These are phyloP conservation scores for Centaurea solstitialis DNA, from an alignment of 129 eudicot genomes.

Conservation along the genomic window DNA sequence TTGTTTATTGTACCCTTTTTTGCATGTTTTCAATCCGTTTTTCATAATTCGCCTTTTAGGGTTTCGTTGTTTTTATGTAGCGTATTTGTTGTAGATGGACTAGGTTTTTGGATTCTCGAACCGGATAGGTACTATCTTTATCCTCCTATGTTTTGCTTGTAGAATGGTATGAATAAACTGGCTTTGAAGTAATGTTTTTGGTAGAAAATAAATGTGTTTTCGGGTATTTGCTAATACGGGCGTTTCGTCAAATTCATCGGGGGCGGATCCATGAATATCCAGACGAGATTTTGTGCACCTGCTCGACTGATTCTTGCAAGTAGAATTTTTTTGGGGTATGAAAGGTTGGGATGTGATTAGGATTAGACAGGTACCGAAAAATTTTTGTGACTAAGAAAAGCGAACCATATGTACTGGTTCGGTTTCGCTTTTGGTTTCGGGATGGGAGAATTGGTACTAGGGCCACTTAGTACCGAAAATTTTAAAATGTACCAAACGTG, in stretches of 20 bases:
- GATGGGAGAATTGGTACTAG: too few relatives aligned
- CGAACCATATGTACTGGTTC: too few relatives aligned
- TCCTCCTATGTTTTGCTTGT: conserved; percentile 9
- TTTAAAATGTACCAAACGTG: too few relatives aligned
- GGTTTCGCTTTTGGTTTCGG: too few relatives aligned
- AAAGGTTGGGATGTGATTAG: not conserved
- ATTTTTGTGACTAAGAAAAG: too few relatives aligned
- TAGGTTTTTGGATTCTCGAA: conserved; percentile 1
- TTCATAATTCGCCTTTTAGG: not conserved
- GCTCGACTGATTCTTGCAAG: not conserved
- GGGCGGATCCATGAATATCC: not conserved
- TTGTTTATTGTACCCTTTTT: not conserved
- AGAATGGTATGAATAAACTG: conserved; percentile 9
- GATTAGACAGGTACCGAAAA: too few relatives aligned
- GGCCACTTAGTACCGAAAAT: too few relatives aligned
- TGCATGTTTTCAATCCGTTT: not conserved
- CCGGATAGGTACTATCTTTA: not conserved
- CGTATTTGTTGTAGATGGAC: conserved; percentile 8
- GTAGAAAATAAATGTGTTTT: not conserved
- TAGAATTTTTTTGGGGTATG: not conserved
- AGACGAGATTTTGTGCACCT: not conserved
- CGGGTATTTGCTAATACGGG: not conserved
- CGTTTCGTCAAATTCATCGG: not conserved
- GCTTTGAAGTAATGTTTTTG: conserved; percentile 9
- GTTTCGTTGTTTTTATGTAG: not conserved